Evolutionary conservation across 768 basidiomycete species (phyloP).

Genomic region (Mrakia blollopis): DNA sequence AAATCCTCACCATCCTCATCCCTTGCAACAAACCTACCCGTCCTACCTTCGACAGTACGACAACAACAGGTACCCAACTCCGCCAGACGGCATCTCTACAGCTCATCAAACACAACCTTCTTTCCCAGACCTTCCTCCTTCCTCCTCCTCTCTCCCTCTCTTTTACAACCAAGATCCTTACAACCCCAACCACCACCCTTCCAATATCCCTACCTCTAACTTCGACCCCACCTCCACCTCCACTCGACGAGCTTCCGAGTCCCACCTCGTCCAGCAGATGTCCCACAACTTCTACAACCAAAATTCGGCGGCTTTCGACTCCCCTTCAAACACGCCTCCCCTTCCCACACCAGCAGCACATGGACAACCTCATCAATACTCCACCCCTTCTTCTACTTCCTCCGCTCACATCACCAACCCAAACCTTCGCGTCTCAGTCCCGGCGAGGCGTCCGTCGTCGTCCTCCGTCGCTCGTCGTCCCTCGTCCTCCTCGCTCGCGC

Average conservation of each 20-base stretch:
- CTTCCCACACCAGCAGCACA: background rate
- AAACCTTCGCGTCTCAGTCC: background rate
- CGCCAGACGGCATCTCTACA: background rate
- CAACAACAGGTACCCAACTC: background rate
- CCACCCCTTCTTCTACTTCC: background rate
- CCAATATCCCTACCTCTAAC: too few relatives aligned
- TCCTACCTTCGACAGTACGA: background rate
- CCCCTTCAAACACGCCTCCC: conserved; percentile 3
- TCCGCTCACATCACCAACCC: background rate
- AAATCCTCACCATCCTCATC: background rate
- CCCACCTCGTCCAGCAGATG: background rate
- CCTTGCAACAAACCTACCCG: background rate
- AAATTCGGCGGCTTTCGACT: background rate
- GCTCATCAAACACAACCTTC: background rate
- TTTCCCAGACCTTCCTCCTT: background rate
- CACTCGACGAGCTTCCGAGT: background rate
- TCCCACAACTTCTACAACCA: background rate
- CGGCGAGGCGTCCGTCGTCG: background rate
- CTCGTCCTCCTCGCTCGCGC: background rate
- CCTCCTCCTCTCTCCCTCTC: background rate
- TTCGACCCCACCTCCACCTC: background rate
- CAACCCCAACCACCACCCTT: background rate
- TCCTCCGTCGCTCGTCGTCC: conserved; percentile 8
- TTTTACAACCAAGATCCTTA: background rate
- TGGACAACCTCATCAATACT: background rate